These are phyloP conservation scores for Coriaria nepalensis DNA, from an alignment of 306 rosid species.

Conservation along the genomic window DNA sequence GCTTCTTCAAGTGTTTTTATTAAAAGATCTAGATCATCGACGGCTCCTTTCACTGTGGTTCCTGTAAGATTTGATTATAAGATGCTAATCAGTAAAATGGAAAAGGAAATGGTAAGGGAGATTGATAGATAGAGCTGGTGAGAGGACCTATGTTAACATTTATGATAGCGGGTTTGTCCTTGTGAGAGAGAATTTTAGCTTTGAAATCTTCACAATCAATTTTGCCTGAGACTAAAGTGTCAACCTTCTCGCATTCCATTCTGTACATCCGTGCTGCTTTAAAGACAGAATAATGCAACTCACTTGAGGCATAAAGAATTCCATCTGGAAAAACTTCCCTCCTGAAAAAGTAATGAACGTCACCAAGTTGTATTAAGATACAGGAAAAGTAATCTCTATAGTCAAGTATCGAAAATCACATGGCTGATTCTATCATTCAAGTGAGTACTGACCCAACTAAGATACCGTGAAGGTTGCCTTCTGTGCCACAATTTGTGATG, in stretches of 20 bases:
- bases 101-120: background rate
- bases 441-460: slow-evolving; percentile 39
- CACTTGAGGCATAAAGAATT: slow-evolving; percentile 47
- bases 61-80: slow-evolving; percentile 22
- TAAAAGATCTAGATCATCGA: slow-evolving; percentile 51
- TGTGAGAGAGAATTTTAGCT: slow-evolving; percentile 28
- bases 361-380: background rate
- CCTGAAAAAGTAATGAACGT: slow-evolving; percentile 17
- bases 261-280: slow-evolving; percentile 65
- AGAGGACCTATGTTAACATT: slow-evolving; percentile 50
- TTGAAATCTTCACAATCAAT: slow-evolving; percentile 46
- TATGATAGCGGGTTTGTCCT: slow-evolving; percentile 57
- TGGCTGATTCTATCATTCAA: background rate
- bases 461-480: slow-evolving; percentile 94
- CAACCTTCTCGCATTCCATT: slow-evolving; percentile 54
- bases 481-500: slow-evolving; percentile 95
- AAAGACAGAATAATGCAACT: slow-evolving; percentile 64
- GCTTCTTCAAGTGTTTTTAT: slow-evolving; percentile 34
- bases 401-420: background rate
- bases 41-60: slow-evolving; percentile 56
- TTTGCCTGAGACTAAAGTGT: slow-evolving; percentile 45
- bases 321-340: slow-evolving; percentile 60
- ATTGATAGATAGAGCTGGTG: background rate
- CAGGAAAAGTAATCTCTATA: too few species aligned
- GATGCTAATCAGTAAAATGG: background rate